Base-by-base conservation (phyloP, 2,329 filamentous ascomycete species). In the Biscogniauxia sp. region DNA sequence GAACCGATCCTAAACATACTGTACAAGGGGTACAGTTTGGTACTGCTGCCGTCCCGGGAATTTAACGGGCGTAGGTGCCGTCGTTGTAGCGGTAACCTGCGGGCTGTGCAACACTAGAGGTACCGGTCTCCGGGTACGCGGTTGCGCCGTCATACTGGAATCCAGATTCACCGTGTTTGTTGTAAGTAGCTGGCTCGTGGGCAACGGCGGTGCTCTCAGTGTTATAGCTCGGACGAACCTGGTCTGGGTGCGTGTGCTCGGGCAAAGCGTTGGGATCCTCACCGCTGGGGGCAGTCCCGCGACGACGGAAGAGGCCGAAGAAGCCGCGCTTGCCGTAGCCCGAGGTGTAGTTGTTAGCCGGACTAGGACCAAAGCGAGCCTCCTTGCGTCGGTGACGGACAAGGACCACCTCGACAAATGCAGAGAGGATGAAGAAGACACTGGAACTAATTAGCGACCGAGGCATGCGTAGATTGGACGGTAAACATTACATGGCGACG, bases 391-490 rank as follows among this genome's bases (percentile, higher is more conserved):
- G 89, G 75, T 91, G 82, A 62, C 88, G 86, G 68, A 84, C 84
- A 53, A 94, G 84, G 55, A 83, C 80, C 55, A 92, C 65, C 70
- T 94, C 90, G 64, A 90, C 80, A 60, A 88, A 73, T 56, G 90
- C 86, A 55, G 90, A 91, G 70, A 91, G 71, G 69, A 92, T 72
- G 82, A 94, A 95, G 76, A 94, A 87, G 78, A 91, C 75, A 54
- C 87, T 91, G 59, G 25, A 25, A 57, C 17, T 32, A 19, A 26
- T 61, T 56, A 59, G 53, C 32, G 28, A 26, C 20, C 4, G n/a
- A 20, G 45, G 15, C 37, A 19, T 17, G n/a, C 20, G 19, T 11
- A 15, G 32, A 19, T 20, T 26, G 23, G 6, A 8, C 63, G 7
- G 26, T 9, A 1, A 8, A 67, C 80, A 17, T 78, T 80, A 93